These are phyloP conservation scores for Theobroma grandiflorum DNA, from an alignment of 441 rosid species.

Conservation along the genomic window DNA sequence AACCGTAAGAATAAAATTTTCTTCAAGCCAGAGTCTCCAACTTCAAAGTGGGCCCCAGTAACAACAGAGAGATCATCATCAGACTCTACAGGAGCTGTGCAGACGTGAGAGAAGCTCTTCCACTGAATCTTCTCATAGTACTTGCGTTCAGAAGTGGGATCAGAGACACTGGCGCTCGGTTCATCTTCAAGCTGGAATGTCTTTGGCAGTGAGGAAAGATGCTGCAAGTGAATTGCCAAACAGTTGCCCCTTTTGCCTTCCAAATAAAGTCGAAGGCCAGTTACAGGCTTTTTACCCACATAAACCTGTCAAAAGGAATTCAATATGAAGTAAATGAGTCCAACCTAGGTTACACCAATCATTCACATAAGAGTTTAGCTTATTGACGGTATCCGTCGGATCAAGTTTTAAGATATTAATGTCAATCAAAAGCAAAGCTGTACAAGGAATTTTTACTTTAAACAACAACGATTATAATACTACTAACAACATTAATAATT, in stretches of 20 bases:
- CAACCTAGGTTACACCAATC: not conserved
- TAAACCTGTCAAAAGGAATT: conserved; percentile 56
- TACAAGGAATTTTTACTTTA: not conserved
- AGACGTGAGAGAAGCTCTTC: conserved; percentile 74
- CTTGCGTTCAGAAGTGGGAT: conserved; percentile 47
- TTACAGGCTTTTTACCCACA: conserved; percentile 74
- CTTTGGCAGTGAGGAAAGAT: conserved; percentile 74
- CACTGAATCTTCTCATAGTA: conserved; percentile 79
- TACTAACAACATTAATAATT: no score
- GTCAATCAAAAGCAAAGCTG: not conserved
- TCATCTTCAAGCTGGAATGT: conserved; percentile 64
- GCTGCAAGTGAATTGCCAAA: conserved; percentile 77
- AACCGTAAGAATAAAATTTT: conserved; percentile 82
- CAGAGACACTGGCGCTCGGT: conserved; percentile 41
- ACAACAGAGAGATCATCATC: conserved; percentile 67
- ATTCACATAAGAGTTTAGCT: not conserved
- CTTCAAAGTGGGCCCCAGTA: conserved; percentile 64
- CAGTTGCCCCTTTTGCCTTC: conserved; percentile 75
- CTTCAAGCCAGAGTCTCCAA: conserved; percentile 62
- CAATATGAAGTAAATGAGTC: not conserved
- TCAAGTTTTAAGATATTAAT: not conserved
- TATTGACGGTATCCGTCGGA: not conserved
- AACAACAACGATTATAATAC: not conserved
- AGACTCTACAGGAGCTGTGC: conserved; percentile 76
- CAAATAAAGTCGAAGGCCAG: conserved; percentile 76